These are phyloP conservation scores for Funneliformis caledonium DNA, from an alignment of 371 early-diverging fungal genomes.

Conservation along the genomic window DNA sequence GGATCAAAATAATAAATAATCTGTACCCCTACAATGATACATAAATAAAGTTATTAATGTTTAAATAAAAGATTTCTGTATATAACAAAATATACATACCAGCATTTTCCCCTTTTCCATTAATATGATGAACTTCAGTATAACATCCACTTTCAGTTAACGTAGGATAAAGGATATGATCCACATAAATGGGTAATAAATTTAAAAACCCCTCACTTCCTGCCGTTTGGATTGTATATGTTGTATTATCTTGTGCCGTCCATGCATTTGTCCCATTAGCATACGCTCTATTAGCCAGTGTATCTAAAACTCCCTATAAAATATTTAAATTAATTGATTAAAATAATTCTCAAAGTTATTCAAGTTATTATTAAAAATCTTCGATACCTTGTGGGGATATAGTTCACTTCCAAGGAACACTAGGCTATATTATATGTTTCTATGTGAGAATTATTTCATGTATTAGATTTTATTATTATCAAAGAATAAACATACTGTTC, in stretches of 20 bases:
- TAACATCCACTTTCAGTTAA: constrained; percentile 67
- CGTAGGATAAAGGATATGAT: constrained; percentile 73
- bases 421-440: constrained; percentile 49
- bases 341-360: not conserved
- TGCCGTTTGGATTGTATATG: constrained; percentile 61
- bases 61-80: not conserved
- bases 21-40: not conserved
- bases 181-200: constrained; percentile 63
- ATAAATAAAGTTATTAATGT: not conserved
- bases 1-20: not conserved
- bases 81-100: constrained; percentile 37
- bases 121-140: constrained; percentile 62
- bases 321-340: not conserved
- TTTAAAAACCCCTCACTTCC: constrained; percentile 71
- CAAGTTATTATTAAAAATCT: not conserved
- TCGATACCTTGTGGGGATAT: constrained; percentile 65
- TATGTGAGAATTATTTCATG: not conserved
- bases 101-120: constrained; percentile 51
- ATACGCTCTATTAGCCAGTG: constrained; percentile 69
- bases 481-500: constrained; percentile 61
- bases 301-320: constrained; percentile 63
- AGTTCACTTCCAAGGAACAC: constrained; percentile 71
- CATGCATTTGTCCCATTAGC: constrained; percentile 72
- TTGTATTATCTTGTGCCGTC: constrained; percentile 22
- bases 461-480: not conserved